These are phyloP conservation scores for Diutina rugosa DNA, from an alignment of 1,139 yeast species.

Conservation along the genomic window DNA sequence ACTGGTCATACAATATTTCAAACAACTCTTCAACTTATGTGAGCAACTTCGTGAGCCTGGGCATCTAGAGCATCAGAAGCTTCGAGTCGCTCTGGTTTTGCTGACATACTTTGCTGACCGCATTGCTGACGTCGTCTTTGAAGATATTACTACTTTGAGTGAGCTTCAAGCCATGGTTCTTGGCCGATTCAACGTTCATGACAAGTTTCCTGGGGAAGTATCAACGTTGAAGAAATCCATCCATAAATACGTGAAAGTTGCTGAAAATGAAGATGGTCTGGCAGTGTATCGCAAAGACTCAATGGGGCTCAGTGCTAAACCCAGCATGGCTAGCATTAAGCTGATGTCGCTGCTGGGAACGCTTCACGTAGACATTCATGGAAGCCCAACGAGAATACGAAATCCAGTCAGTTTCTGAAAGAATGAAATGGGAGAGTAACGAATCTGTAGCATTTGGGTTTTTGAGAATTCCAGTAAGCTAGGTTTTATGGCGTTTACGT, in stretches of 20 bases:
- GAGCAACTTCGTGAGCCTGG: neutral
- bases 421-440: neutral
- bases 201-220: neutral
- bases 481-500: neutral
- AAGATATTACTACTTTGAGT: neutral
- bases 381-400: neutral
- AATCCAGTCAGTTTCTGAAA: neutral
- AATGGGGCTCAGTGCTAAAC: neutral
- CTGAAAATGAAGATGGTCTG: neutral
- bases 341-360: neutral
- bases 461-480: neutral
- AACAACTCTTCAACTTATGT: neutral
- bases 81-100: neutral
- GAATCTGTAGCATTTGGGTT: neutral
- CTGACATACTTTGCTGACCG: neutral
- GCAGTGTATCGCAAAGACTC: neutral
- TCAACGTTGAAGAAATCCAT: neutral
- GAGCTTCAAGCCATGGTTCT: neutral
- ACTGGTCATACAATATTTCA: neutral
- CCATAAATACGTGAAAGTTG: neutral
- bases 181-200: neutral
- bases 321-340: neutral
- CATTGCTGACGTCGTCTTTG: neutral
- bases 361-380: neutral
- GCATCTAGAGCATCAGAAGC: neutral